Conservation (phyloP, 306 rosid genomes). For the Malus orientalis region DNA sequence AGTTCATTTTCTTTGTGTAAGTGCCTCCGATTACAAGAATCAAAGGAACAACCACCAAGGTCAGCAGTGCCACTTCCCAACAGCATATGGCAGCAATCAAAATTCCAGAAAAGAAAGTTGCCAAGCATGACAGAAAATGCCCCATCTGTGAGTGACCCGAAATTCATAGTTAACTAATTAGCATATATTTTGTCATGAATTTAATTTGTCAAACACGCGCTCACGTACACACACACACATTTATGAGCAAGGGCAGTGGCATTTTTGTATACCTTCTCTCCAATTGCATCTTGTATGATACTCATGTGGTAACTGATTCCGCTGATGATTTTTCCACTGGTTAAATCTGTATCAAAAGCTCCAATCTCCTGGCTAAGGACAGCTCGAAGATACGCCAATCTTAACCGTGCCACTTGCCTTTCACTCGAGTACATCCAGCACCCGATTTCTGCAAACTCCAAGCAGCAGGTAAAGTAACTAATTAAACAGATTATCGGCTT, state of each 20-base stretch:
- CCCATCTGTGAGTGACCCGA: slow-evolving; percentile 22
- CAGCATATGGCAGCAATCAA: slow-evolving; percentile 64
- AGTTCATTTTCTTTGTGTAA: slow-evolving; percentile 71
- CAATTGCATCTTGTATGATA: slow-evolving; percentile 74
- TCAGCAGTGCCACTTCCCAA: slow-evolving; percentile 69
- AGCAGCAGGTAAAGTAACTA: background rate
- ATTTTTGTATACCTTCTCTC: slow-evolving; percentile 51
- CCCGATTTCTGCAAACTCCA: slow-evolving; percentile 48
- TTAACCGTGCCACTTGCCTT: slow-evolving; percentile 53
- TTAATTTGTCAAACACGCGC: too few relatives aligned
- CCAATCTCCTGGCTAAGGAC: slow-evolving; percentile 76
- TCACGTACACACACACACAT: too few relatives aligned
- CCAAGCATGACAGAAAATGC: slow-evolving; percentile 55
- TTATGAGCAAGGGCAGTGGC: too few relatives aligned
- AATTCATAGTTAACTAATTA: too few relatives aligned
- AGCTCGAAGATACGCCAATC: slow-evolving; percentile 62
- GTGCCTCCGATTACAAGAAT: slow-evolving; percentile 72
- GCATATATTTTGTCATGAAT: too few relatives aligned
- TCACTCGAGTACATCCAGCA: slow-evolving; percentile 92
- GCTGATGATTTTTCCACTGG: slow-evolving; percentile 55
- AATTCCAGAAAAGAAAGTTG: slow-evolving; percentile 65
- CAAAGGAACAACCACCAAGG: slow-evolving; percentile 61
- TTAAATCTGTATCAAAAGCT: slow-evolving; percentile 78
- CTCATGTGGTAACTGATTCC: slow-evolving; percentile 72
- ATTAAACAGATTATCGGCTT: background rate